These are phyloP conservation scores for Ustulina deusta DNA, from an alignment of 2,329 filamentous ascomycete species.

Conservation along the genomic window DNA sequence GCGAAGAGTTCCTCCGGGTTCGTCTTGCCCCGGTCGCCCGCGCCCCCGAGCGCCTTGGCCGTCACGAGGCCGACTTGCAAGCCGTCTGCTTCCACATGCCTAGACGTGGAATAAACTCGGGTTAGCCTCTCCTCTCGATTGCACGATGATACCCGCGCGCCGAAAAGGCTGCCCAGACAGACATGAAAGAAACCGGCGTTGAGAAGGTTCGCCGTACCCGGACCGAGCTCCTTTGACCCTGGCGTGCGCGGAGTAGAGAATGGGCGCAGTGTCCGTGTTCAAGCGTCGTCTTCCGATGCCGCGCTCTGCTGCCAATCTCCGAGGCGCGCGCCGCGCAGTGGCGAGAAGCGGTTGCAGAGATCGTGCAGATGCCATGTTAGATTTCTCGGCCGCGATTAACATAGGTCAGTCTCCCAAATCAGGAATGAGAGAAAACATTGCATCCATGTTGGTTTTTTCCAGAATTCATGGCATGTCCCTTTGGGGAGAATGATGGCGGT, in stretches of 20 bases:
- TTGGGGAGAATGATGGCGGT: background rate
- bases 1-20: slow-evolving; percentile 43
- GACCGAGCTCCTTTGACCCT: slow-evolving; percentile 40
- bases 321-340: slow-evolving; percentile 9
- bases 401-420: background rate
- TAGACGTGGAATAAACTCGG: background rate
- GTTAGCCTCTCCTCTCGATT: slow-evolving; percentile 1
- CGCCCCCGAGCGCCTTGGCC: slow-evolving; percentile 40
- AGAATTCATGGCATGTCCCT: background rate
- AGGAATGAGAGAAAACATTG: background rate
- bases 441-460: background rate
- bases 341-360: slow-evolving; percentile 25
- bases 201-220: slow-evolving; percentile 26
- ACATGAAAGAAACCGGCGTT: background rate
- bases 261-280: slow-evolving; percentile 40
- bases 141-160: background rate
- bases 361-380: slow-evolving; percentile 27
- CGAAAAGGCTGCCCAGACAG: background rate
- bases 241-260: slow-evolving; percentile 40
- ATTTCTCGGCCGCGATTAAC: background rate
- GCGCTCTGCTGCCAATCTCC: background rate
- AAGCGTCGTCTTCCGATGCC: slow-evolving; percentile 21
- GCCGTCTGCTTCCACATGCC: slow-evolving; percentile 38
- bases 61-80: slow-evolving; percentile 36
- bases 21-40: slow-evolving; percentile 40